Conservation (phyloP, 352 stramenopile species). For the Phytophthora capsici region DNA sequence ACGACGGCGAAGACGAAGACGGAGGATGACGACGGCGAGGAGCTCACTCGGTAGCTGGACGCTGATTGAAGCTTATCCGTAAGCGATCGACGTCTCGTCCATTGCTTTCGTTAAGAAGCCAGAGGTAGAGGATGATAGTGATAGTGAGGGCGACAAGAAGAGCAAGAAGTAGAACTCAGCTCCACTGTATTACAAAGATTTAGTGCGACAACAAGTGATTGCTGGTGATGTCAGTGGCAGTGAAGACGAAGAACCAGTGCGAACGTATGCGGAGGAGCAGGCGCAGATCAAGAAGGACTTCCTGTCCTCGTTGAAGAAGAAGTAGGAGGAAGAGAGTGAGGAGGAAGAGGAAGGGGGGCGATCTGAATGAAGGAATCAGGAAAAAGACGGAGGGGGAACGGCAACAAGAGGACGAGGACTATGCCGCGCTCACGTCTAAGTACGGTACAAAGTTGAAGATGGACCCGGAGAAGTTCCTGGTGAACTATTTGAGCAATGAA, state of each 20-base stretch:
- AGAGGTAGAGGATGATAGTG: slow-evolving; percentile 29
- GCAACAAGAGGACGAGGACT: slow-evolving; percentile 76
- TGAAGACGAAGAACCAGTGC: slow-evolving; percentile 59
- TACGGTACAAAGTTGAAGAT: slow-evolving; percentile 70
- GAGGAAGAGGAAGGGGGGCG: slow-evolving; percentile 79
- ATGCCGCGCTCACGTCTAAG: slow-evolving; percentile 63
- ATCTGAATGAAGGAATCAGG: slow-evolving; percentile 69
- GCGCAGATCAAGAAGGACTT: slow-evolving; percentile 75
- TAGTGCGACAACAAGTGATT: slow-evolving; percentile 95
- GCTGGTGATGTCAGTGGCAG: slow-evolving; percentile 72
- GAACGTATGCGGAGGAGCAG: slow-evolving; percentile 78
- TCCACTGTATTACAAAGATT: slow-evolving; percentile 94
- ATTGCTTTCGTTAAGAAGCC: slow-evolving; percentile 89
- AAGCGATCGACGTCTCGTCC: slow-evolving; percentile 92
- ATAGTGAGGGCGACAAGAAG: slow-evolving; percentile 34
- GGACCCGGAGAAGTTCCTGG: slow-evolving; percentile 79
- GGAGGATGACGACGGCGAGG: slow-evolving; percentile 85
- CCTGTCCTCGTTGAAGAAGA: slow-evolving; percentile 54
- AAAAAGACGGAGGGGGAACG: slow-evolving; percentile 70
- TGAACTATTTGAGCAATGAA: slow-evolving; percentile 80
- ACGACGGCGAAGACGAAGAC: slow-evolving; percentile 74
- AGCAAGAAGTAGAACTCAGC: slow-evolving; percentile 45
- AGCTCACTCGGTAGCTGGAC: slow-evolving; percentile 77
- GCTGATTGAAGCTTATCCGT: slow-evolving; percentile 90
- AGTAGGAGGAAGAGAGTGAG: slow-evolving; percentile 39